These are phyloP conservation scores for Hygrocybe punicea DNA, from an alignment of 768 basidiomycete species.

Conservation along the genomic window DNA sequence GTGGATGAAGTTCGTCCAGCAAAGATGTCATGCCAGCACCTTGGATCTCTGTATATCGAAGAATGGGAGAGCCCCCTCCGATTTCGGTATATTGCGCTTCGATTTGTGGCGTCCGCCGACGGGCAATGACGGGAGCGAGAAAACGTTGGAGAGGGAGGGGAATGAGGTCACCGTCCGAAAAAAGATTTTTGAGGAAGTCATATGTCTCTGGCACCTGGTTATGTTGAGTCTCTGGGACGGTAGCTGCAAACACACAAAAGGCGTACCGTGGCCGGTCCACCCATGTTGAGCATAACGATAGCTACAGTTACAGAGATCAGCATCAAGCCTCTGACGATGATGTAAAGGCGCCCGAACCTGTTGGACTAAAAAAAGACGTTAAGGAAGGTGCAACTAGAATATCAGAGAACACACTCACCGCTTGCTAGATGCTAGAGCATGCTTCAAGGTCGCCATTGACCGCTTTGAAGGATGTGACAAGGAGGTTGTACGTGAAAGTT, in stretches of 20 bases:
- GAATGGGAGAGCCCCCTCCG: conserved; percentile 95
- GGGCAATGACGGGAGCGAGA: conserved; percentile 86
- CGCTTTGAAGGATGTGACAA: too few relatives aligned
- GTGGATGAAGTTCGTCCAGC: conserved; percentile 91
- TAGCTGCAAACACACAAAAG: conserved; percentile 1
- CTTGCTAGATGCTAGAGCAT: too few relatives aligned
- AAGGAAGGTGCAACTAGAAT: too few relatives aligned
- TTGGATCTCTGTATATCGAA: conserved; percentile 83
- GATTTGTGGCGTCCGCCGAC: conserved; percentile 84
- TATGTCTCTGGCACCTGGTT: conserved; percentile 84
- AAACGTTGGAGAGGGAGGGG: conserved; percentile 89
- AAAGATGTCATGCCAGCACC: conserved; percentile 86
- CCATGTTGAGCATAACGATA: conserved; percentile 99
- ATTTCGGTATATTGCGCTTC: conserved; percentile 93
- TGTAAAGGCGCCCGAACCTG: neutral
- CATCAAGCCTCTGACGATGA: neutral
- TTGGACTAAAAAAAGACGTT: neutral
- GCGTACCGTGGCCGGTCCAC: conserved; percentile 87
- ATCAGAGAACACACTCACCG: neutral
- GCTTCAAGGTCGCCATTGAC: too few relatives aligned
- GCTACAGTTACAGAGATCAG: conserved; percentile 40
- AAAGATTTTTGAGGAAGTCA: conserved; percentile 88
- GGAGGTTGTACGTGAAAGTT: too few relatives aligned
- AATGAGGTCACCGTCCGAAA: conserved; percentile 90
- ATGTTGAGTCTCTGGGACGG: conserved; percentile 3